Base-by-base conservation (phyloP, 768 basidiomycete species). In the Xerocomellus amylosporus region DNA sequence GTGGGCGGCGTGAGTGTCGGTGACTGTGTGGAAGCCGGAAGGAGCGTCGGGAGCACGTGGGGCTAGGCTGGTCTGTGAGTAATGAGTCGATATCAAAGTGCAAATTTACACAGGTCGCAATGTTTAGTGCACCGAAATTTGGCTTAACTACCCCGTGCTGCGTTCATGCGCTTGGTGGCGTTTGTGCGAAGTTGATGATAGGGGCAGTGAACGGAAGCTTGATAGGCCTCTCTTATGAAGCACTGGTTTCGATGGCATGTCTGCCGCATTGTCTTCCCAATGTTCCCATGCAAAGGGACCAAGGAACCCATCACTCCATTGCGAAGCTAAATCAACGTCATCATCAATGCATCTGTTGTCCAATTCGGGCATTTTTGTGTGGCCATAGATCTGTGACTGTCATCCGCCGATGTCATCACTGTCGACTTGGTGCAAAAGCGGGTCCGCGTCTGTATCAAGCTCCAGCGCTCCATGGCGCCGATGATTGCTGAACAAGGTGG, bases 1-100 rank as follows among this genome's bases (percentile, higher is more conserved):
- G 87, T 93, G 31, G 84, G 84, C 0, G 93, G 93, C 3, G 89
- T 93, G 3, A 93, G 93, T 60, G 80, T 95, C 1, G 86, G 85
- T 8, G 93, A 96, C 64, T 95, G 93, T 67, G 78, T 94, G 12
- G 82, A 85, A 61, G 83, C 83, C 5, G 93, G 88, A 14, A 81
- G 85, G 66, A 74, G 69, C 20, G 86, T 74, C 48, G 84, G 81
- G 39, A 64, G 49, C 36, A 56, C 51, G 28, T 83, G 81, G 80
- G 46, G 49, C 48, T 70, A 71, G 45, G 17, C 24, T 30, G 43
- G 45, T 22, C 41, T 53, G 45, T 64, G 55, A 58, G 60, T 63
- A 40, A 54, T 17, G 24, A 37, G 42, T 40, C 46, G 31, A 46
- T 34, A 38, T 60, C 51, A 15, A 34, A 28, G 19, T 31, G 26